phyloP scores from a whole-genome alignment of 169 alveolate genomes.

The Perkinsus olseni region DNA sequence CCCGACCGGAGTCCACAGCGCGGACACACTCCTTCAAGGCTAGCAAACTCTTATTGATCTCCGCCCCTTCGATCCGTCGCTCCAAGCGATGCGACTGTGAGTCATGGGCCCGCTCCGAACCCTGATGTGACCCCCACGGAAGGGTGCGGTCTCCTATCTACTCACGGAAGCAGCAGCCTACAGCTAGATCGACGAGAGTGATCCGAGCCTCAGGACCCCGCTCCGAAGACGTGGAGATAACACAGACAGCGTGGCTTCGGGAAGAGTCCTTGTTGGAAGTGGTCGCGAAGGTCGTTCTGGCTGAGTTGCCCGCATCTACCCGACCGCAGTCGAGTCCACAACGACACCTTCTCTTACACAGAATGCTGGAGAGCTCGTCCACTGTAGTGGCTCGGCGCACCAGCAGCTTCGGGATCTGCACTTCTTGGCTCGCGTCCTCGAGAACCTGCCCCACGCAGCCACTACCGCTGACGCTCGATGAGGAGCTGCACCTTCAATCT shows the following conservation, averaged over 20 bases:
- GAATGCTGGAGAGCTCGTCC: background rate
- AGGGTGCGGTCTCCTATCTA: too few relatives aligned
- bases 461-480: too few relatives aligned
- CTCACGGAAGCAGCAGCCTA: too few relatives aligned
- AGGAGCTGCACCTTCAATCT: slow-evolving; percentile 31
- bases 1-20: slow-evolving; percentile 88
- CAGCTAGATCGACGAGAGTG: slow-evolving; percentile 67
- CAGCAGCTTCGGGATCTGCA: slow-evolving; percentile 11
- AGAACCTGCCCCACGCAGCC: slow-evolving; percentile 11
- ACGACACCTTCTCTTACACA: background rate
- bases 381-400: background rate
- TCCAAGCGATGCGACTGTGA: slow-evolving; percentile 28
- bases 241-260: slow-evolving; percentile 69
- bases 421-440: slow-evolving; percentile 50
- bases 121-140: slow-evolving; percentile 21
- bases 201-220: slow-evolving; percentile 21
- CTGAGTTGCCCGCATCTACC: slow-evolving; percentile 45
- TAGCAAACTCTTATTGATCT: slow-evolving; percentile 85
- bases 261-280: slow-evolving; percentile 66
- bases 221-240: slow-evolving; percentile 45
- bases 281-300: slow-evolving; percentile 69
- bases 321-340: background rate
- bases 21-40: slow-evolving; percentile 95
- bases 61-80: slow-evolving; percentile 92
- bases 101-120: slow-evolving; percentile 76